Evolutionary conservation across 345 rosid species (phyloP).

Genomic region (Dipteronia sinensis): DNA sequence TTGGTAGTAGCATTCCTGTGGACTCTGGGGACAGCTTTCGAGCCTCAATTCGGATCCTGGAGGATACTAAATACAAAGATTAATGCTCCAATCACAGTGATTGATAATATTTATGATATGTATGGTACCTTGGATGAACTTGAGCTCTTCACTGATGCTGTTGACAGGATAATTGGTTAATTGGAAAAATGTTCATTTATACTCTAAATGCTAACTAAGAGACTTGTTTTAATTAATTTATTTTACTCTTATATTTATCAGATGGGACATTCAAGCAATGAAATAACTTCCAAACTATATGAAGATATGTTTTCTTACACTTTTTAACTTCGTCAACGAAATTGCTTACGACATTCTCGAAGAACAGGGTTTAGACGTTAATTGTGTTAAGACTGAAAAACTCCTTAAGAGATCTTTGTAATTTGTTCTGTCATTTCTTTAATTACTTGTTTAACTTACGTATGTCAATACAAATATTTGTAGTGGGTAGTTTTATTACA

Average conservation of each 20-base stretch:
- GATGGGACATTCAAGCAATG: conserved; percentile 31
- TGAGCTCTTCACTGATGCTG: background rate
- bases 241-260: background rate
- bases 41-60: background rate
- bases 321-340: conserved; percentile 28
- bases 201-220: too few relatives aligned
- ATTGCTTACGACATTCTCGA: conserved; percentile 17
- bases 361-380: conserved; percentile 20
- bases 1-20: background rate
- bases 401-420: background rate
- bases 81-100: background rate
- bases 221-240: too few relatives aligned
- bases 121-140: conserved; percentile 17
- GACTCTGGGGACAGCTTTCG: background rate
- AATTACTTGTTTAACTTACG: too few relatives aligned
- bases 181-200: background rate
- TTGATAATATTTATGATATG: conserved; percentile 9
- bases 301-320: conserved; percentile 34
- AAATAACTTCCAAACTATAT: conserved; percentile 30
- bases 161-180: background rate
- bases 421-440: too few relatives aligned
- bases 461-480: background rate
- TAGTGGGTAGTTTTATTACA: conserved; percentile 23
- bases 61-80: background rate
- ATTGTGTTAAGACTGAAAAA: conserved; percentile 6